phyloP scores from a whole-genome alignment of 2,329 filamentous ascomycete species.

The Alternaria arbusti region DNA sequence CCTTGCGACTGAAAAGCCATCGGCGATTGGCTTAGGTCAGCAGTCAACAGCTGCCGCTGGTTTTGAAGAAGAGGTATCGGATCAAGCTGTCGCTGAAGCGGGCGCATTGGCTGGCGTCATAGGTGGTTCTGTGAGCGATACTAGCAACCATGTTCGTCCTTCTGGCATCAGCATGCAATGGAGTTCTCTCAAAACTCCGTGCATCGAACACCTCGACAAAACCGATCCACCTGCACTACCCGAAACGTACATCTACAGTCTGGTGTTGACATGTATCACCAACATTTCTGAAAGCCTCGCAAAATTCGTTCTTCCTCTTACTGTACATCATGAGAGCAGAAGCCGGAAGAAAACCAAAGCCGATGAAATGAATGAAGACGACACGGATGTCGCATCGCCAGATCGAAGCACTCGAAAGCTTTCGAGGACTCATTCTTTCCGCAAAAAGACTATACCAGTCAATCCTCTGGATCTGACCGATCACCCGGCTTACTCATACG shows the following conservation, averaged over 20 bases:
- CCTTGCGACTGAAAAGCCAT: conserved; percentile 87
- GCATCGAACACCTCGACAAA: conserved; percentile 95
- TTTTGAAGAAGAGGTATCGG: conserved; percentile 66
- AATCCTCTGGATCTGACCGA: conserved; percentile 81
- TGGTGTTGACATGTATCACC: conserved; percentile 87
- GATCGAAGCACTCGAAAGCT: conserved; percentile 37
- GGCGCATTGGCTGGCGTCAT: conserved; percentile 89
- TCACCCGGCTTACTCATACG: conserved; percentile 72
- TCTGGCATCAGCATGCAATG: conserved; percentile 87
- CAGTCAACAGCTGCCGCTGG: conserved; percentile 83
- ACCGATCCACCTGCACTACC: conserved; percentile 80
- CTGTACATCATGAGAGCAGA: conserved; percentile 74
- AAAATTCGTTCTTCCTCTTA: conserved; percentile 90
- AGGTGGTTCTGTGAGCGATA: conserved; percentile 67
- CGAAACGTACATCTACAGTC: conserved; percentile 91
- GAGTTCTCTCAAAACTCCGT: conserved; percentile 86
- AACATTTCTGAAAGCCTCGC: conserved; percentile 90
- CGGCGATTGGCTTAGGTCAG: conserved; percentile 84
- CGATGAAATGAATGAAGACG: conserved; percentile 33
- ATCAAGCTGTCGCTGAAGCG: conserved; percentile 88
- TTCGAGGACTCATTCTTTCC: conserved; percentile 71
- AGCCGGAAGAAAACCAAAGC: conserved; percentile 51
- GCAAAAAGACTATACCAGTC: conserved; percentile 77
- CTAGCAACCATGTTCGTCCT: conserved; percentile 66
- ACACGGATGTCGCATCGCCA: conserved; percentile 34